Base-by-base conservation (phyloP, 2,329 filamentous ascomycete species). In the Botrytis fabae region DNA sequence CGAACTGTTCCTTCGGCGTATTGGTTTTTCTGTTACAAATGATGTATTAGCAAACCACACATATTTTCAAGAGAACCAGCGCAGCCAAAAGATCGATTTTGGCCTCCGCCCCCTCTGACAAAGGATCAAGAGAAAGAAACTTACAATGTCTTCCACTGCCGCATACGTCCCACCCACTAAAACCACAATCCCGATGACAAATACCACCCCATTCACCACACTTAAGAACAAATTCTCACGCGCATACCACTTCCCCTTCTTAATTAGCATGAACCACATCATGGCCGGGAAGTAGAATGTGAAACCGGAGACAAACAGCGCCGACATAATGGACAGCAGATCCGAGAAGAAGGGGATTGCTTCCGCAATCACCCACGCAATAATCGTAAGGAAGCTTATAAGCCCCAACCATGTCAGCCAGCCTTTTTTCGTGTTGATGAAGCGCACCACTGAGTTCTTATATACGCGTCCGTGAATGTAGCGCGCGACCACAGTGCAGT, bases 341-440 rank as follows among this genome's bases (percentile, higher is more conserved):
- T 89, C 85, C 78, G 88, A 89, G 82, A 93, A 94, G 66, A 89
- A 87, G 0, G 92, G 92, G 12, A 93, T 90, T 0, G 89, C 88
- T 79, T 91, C 87, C 8, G 91, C 90, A 73, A 94, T 90, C 73
- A 93, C 81, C 85, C 89, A 92, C 2, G 90, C 88, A 7, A 91
- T 72, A 9, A 88, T 76, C 88, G 90, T 93, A 25, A 89, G 80
- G 20, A 77, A 79, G 0, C 85, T 79, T 1, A 87, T 86, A 63
- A 93, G 87, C 10, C 76, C 84, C n/a, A 54, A 54, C 51, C 51
- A 54, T 54, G 51, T 54, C 51, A 54, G 14, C 51, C 51, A 54
- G 14, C 51, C 51, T 28, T 54, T 54, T 25, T 28, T 54, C 14
- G 51, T 54, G 6, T 54, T 54, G 14, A 54, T 54, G 6, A 54